A percentile compares a stretch with the other conserved stretches of the same genome.
These are phyloP conservation scores for Lodderomyces beijingensis DNA, from an alignment of 1,139 yeast genomes.

Conservation along the genomic window DNA sequence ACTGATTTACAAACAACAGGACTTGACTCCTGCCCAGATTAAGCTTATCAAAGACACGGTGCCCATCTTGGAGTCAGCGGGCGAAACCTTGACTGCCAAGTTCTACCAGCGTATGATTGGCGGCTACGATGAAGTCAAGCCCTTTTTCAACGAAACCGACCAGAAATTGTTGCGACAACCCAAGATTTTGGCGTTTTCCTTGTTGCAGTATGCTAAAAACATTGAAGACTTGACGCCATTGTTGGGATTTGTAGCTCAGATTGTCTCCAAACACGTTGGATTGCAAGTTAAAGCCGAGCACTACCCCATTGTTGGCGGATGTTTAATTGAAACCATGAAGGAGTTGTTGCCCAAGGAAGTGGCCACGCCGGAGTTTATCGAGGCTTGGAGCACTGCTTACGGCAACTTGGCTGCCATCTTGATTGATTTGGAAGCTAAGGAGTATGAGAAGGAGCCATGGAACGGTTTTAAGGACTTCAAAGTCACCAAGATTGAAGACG, in stretches of 20 bases:
- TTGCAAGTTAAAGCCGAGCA: conserved; percentile 59
- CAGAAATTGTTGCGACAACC: conserved; percentile 59
- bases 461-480: conserved; percentile 50
- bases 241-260: conserved; percentile 51
- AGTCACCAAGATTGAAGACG: conserved; percentile 40
- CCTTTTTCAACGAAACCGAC: conserved; percentile 57
- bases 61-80: conserved; percentile 55
- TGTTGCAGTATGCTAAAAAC: conserved; percentile 59
- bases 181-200: conserved; percentile 57
- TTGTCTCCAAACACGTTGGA: conserved; percentile 65
- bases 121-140: conserved; percentile 50
- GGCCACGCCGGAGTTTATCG: conserved; percentile 53
- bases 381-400: conserved; percentile 68
- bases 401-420: conserved; percentile 58
- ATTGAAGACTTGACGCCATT: conserved; percentile 58
- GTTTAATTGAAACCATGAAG: conserved; percentile 50
- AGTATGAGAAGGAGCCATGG: conserved; percentile 50
- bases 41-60: conserved; percentile 49
- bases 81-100: conserved; percentile 49
- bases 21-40: conserved; percentile 28
- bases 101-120: conserved; percentile 56
- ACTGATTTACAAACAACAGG: conserved; percentile 13
- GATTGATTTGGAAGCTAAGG: conserved; percentile 50
- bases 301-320: conserved; percentile 60
- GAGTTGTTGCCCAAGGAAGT: conserved; percentile 52